Conservation (phyloP, 129 eudicot species). For the Saussurea involucrata region DNA sequence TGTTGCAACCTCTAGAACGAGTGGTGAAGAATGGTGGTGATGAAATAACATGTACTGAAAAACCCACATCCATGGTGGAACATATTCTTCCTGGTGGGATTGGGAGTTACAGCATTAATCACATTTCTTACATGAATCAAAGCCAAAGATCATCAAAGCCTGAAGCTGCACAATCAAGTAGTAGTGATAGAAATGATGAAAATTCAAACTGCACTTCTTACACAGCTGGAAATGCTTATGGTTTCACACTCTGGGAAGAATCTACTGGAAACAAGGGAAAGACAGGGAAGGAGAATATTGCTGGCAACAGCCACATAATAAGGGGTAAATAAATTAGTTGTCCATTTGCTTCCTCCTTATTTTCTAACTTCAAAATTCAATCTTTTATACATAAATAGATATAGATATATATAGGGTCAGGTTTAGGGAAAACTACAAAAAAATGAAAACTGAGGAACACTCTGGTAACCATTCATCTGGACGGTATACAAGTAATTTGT, state of each 20-base stretch:
- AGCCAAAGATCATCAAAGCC: constrained; percentile 46
- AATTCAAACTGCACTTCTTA: constrained; percentile 78
- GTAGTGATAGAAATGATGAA: constrained; percentile 38
- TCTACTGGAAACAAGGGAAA: constrained; percentile 76
- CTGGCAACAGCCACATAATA: constrained; percentile 42
- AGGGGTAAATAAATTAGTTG: constrained; percentile 43
- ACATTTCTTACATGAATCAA: constrained; percentile 56
- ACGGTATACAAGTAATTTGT: too few species aligned
- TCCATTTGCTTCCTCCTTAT: neutral
- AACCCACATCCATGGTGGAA: neutral
- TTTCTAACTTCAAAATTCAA: neutral
- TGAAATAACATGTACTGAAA: constrained; percentile 11
- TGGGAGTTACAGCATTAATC: constrained; percentile 75
- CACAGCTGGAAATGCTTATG: constrained; percentile 56
- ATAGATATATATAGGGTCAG: too few species aligned
- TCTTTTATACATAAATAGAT: neutral
- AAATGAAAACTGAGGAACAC: too few species aligned
- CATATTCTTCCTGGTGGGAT: constrained; percentile 84
- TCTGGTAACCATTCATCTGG: too few species aligned
- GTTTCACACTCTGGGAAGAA: constrained; percentile 82
- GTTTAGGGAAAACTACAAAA: too few species aligned
- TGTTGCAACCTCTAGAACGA: constrained; percentile 33
- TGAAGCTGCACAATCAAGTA: constrained; percentile 32
- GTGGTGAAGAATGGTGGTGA: constrained; percentile 2
- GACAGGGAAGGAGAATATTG: constrained; percentile 97